Conservation (phyloP, 2,329 filamentous ascomycete genomes). For the Colletotrichum ledebouriae region DNA sequence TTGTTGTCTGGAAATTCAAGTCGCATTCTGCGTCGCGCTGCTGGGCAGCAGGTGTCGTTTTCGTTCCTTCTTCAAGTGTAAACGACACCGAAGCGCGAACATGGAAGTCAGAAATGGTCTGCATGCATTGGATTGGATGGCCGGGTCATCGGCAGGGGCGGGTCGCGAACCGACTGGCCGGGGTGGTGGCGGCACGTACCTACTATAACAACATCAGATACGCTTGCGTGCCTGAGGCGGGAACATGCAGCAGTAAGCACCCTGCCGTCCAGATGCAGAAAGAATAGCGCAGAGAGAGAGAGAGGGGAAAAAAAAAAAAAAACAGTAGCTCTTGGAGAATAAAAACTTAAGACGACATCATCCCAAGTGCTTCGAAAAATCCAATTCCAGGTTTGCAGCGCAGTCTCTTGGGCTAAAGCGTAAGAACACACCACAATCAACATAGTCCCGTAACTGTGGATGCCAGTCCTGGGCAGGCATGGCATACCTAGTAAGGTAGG, state of each 20-base stretch:
- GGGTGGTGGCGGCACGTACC: slow-evolving; percentile 20
- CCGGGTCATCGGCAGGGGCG: slow-evolving; percentile 32
- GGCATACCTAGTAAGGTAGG: not conserved
- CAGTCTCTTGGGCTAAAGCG: slow-evolving; percentile 2
- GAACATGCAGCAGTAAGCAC: not conserved
- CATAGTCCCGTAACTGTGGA: slow-evolving; percentile 8
- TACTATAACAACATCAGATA: slow-evolving; percentile 2
- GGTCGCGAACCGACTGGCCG: slow-evolving; percentile 14
- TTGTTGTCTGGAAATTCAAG: slow-evolving; percentile 8
- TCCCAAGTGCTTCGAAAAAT: slow-evolving; percentile 4
- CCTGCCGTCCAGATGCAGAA: not conserved
- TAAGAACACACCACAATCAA: slow-evolving; percentile 10
- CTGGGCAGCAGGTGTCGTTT: not conserved
- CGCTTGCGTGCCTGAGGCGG: slow-evolving; percentile 19
- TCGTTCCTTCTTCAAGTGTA: slow-evolving; percentile 9
- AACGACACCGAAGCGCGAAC: slow-evolving; percentile 14
- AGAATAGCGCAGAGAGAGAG: not conserved
- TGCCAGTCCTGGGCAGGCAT: slow-evolving; percentile 22
- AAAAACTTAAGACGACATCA: slow-evolving; percentile 18
- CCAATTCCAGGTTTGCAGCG: slow-evolving; percentile 7
- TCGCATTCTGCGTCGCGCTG: not conserved
- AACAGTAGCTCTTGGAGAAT: slow-evolving; percentile 7
- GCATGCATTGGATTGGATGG: slow-evolving; percentile 11
- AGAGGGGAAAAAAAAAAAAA: too few species aligned
- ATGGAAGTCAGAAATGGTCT: not conserved